Percentiles rank a stretch among this genome's conserved stretches.
These are phyloP conservation scores for Ceriops decandra DNA, from an alignment of 345 rosid species.

Conservation along the genomic window DNA sequence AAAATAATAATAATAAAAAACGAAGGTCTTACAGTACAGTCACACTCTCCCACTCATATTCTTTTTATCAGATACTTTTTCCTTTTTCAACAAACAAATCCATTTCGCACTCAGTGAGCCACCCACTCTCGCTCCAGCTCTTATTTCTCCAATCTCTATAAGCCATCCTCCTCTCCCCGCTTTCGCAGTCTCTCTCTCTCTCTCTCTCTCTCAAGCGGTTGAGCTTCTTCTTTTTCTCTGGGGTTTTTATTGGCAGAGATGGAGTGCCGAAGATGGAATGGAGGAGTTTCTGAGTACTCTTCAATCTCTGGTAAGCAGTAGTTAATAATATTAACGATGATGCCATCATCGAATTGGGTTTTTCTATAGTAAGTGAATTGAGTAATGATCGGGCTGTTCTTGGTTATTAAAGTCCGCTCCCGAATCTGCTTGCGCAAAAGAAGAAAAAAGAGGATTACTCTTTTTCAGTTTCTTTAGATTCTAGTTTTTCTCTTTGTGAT, in stretches of 20 bases:
- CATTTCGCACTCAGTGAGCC: constrained; percentile 21
- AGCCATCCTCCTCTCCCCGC: neutral
- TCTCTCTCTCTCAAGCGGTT: neutral
- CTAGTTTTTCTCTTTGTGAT: neutral
- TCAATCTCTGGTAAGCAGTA: constrained; percentile 5
- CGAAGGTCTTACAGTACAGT: too few species aligned
- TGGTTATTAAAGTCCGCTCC: constrained; percentile 38
- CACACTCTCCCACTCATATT: constrained; percentile 3
- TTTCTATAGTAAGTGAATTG: neutral
- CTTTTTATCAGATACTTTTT: constrained; percentile 1
- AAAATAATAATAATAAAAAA: too few species aligned
- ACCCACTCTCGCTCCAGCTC: neutral
- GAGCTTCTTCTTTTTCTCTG: neutral
- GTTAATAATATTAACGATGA: neutral
- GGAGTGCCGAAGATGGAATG: neutral
- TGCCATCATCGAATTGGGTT: constrained; percentile 2
- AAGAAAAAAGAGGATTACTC: constrained; percentile 8
- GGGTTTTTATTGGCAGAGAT: neutral
- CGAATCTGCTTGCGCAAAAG: constrained; percentile 41
- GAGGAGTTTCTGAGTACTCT: neutral
- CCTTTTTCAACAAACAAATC: constrained; percentile 1
- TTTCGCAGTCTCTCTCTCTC: neutral
- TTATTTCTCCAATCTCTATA: neutral
- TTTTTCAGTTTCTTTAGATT: neutral
- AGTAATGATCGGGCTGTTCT: constrained; percentile 30